Evolutionary conservation across 2,329 filamentous ascomycete genomes (phyloP).

Genomic region (Aspergillus versicolor): DNA sequence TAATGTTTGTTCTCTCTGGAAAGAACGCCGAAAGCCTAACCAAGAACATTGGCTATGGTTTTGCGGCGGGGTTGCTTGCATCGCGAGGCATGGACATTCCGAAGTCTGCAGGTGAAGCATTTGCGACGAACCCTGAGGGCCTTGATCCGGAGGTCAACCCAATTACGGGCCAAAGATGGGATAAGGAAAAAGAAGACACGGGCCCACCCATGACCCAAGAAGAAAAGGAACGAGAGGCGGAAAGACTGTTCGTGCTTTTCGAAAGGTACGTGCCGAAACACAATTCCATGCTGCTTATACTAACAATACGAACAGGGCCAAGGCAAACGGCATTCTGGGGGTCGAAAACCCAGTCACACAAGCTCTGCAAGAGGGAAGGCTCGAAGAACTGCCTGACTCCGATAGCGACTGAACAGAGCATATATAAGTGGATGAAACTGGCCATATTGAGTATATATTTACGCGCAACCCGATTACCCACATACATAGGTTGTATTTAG

Average conservation of each 20-base stretch:
- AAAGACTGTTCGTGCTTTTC: conserved; percentile 85
- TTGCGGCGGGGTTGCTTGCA: conserved; percentile 85
- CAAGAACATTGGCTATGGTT: conserved; percentile 90
- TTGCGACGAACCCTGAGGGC: conserved; percentile 35
- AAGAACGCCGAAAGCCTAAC: conserved; percentile 78
- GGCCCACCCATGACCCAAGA: conserved; percentile 78
- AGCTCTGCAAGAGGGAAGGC: conserved; percentile 67
- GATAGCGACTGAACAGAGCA: conserved; percentile 29
- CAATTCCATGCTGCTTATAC: conserved; percentile 15
- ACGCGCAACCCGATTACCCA: background rate
- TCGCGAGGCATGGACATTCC: conserved; percentile 79
- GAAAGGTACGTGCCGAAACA: conserved; percentile 61
- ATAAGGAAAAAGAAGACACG: conserved; percentile 61
- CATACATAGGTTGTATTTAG: background rate
- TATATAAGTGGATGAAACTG: background rate
- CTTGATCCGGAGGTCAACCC: conserved; percentile 63
- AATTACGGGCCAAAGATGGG: conserved; percentile 79
- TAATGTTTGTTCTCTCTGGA: conserved; percentile 85
- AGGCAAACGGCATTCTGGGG: conserved; percentile 71
- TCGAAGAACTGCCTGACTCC: conserved; percentile 67
- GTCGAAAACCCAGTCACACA: conserved; percentile 76
- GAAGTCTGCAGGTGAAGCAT: conserved; percentile 60
- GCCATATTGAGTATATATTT: background rate
- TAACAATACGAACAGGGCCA: conserved; percentile 51
- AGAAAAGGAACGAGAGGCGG: conserved; percentile 89